Percentiles rank a stretch among this genome's conserved stretches.
Conservation (phyloP, 2,329 filamentous ascomycete species). For the Geosmithia morbida region DNA sequence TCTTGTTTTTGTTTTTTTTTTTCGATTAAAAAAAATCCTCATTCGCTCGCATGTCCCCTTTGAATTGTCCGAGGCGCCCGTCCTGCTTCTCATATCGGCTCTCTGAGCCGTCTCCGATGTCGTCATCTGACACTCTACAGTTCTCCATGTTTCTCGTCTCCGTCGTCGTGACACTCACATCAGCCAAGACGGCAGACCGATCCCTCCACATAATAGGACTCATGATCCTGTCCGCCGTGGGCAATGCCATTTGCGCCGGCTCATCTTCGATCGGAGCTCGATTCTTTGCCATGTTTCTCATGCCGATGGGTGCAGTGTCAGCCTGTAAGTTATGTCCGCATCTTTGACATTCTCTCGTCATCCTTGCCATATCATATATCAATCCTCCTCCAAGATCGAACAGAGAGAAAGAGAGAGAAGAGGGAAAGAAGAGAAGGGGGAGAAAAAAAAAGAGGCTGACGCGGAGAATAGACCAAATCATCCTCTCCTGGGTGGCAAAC, state of each 20-base stretch:
- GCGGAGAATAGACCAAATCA: slow-evolving; percentile 28
- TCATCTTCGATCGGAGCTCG: slow-evolving; percentile 33
- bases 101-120: too few relatives aligned
- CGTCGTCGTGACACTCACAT: slow-evolving; percentile 37
- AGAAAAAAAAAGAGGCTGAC: background rate
- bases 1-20: background rate
- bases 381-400: too few relatives aligned
- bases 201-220: slow-evolving; percentile 39
- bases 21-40: too few relatives aligned
- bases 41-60: too few relatives aligned
- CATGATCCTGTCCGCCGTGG: slow-evolving; percentile 34
- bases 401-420: background rate
- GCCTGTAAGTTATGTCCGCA: slow-evolving; percentile 27
- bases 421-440: background rate
- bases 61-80: too few relatives aligned
- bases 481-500: slow-evolving; percentile 56
- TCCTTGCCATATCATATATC: too few relatives aligned
- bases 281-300: slow-evolving; percentile 49
- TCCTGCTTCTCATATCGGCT: too few relatives aligned
- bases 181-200: slow-evolving; percentile 37
- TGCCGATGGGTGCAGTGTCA: slow-evolving; percentile 38
- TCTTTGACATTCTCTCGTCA: too few relatives aligned
- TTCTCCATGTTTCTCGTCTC: slow-evolving; percentile 38
- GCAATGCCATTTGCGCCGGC: slow-evolving; percentile 39
- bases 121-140: slow-evolving; percentile 5